phyloP scores from a whole-genome alignment of 2,329 filamentous ascomycete species.

The Fusarium ramigenum region DNA sequence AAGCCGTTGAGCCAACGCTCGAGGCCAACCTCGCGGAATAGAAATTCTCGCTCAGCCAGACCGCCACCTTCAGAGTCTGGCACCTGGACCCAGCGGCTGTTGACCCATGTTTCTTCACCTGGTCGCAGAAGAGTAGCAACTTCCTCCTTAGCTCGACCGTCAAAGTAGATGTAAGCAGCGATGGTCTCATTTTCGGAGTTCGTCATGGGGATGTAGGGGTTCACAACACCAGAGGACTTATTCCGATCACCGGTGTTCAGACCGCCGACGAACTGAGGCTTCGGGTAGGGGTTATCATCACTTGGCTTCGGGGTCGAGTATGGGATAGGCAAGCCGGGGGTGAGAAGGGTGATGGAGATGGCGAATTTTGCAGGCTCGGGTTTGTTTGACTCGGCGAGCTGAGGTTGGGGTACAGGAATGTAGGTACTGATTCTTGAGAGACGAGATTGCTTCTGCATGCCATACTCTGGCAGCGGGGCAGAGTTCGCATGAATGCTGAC shows the following conservation, averaged over 20 bases:
- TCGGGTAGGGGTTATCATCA: conserved; percentile 79
- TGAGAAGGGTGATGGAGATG: conserved; percentile 96
- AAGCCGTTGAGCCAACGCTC: conserved; percentile 97
- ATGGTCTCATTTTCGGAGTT: conserved; percentile 96
- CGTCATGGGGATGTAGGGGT: conserved; percentile 91
- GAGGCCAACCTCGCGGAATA: conserved; percentile 95
- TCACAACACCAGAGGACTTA: conserved; percentile 66
- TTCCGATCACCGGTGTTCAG: conserved; percentile 63
- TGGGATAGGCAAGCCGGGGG: conserved; percentile 85
- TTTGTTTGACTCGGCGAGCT: conserved; percentile 74
- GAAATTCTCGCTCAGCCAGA: conserved; percentile 92
- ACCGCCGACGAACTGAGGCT: conserved; percentile 81
- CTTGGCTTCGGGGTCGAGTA: conserved; percentile 90
- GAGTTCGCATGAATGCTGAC: conserved; percentile 91
- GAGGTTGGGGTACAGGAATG: conserved; percentile 92
- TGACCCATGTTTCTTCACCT: conserved; percentile 99
- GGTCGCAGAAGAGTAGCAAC: conserved; percentile 92
- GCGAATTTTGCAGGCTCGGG: conserved; percentile 96
- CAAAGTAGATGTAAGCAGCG: conserved; percentile 98
- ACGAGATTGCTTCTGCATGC: conserved; percentile 92
- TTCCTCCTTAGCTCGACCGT: conserved; percentile 93
- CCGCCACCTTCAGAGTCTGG: conserved; percentile 91
- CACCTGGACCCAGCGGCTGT: conserved; percentile 96
- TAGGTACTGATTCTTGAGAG: conserved; percentile 94
- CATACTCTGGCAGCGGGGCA: conserved; percentile 88